phyloP scores from a whole-genome alignment of 768 basidiomycete genomes.

The Cystobasidium tubakii region DNA sequence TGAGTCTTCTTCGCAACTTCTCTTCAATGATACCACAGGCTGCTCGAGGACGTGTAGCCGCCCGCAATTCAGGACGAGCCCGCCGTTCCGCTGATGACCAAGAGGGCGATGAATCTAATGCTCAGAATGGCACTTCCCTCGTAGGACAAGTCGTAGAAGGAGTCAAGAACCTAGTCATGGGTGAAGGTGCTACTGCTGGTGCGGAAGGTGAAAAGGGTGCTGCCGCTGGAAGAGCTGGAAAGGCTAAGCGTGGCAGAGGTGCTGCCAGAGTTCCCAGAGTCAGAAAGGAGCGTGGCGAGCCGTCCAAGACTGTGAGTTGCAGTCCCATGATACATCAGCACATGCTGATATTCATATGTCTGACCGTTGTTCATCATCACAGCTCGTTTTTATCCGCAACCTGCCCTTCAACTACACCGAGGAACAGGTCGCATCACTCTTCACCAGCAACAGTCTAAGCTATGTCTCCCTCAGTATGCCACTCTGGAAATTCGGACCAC shows the following conservation, averaged over 20 bases:
- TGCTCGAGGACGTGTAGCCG: background rate
- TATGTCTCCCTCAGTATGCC: constrained; percentile 32
- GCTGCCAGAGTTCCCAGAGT: constrained; percentile 56
- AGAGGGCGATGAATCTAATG: background rate
- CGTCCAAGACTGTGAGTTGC: constrained; percentile 69
- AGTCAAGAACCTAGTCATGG: constrained; percentile 1
- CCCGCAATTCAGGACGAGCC: constrained; percentile 9
- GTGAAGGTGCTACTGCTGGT: background rate
- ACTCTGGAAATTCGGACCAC: constrained; percentile 52
- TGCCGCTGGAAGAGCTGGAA: constrained; percentile 11
- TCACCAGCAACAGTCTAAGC: constrained; percentile 66
- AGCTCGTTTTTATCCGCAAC: constrained; percentile 80
- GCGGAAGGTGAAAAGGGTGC: constrained; percentile 10
- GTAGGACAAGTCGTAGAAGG: constrained; percentile 15
- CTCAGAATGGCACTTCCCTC: background rate
- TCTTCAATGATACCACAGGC: background rate
- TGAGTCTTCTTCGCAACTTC: no score
- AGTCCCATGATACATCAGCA: no score
- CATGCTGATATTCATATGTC: no score
- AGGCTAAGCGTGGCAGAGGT: constrained; percentile 49
- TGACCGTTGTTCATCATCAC: background rate
- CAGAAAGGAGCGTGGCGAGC: constrained; percentile 58
- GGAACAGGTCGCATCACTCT: constrained; percentile 67
- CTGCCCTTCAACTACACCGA: constrained; percentile 91
- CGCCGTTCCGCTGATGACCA: constrained; percentile 31